phyloP scores from a whole-genome alignment of 139 green algal species.

The Astrephomene gubernaculifera region DNA sequence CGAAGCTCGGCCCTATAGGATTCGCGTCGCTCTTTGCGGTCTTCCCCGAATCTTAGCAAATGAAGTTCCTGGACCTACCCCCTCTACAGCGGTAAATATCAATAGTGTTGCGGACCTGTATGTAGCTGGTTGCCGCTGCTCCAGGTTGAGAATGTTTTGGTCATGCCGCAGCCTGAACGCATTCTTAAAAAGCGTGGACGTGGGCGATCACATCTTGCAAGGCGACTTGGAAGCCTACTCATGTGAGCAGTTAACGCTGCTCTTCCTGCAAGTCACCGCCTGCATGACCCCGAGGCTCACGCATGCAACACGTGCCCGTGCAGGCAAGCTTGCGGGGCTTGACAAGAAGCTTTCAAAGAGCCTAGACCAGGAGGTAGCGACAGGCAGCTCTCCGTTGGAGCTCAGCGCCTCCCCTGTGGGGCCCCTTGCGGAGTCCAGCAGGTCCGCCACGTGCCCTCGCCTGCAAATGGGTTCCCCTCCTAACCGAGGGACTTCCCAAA shows the following conservation, averaged over 20 bases:
- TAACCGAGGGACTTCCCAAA: too few species aligned
- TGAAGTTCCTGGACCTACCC: slow-evolving; percentile 39
- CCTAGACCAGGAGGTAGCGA: slow-evolving; percentile 92
- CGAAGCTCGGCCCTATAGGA: background rate
- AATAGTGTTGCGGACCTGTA: background rate
- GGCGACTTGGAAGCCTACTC: slow-evolving; percentile 95
- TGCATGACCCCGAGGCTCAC: background rate
- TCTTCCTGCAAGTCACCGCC: background rate
- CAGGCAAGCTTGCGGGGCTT: slow-evolving; percentile 96
- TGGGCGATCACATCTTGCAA: slow-evolving; percentile 89
- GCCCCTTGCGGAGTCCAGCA: slow-evolving; percentile 80
- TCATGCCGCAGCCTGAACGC: slow-evolving; percentile 76
- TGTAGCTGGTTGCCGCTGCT: background rate
- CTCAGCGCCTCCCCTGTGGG: slow-evolving; percentile 92
- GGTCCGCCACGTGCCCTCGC: too few species aligned
- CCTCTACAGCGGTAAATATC: slow-evolving; percentile 19
- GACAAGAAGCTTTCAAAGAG: slow-evolving; percentile 97
- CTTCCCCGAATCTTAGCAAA: background rate
- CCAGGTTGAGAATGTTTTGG: background rate
- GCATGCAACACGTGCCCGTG: background rate
- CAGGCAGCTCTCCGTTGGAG: slow-evolving; percentile 71
- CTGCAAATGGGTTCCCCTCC: too few species aligned
- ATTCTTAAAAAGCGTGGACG: slow-evolving; percentile 92
- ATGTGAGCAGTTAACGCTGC: slow-evolving; percentile 72
- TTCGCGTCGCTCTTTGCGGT: background rate